Evolutionary conservation across 345 rosid genomes (phyloP).

Genomic region (Acer yangbiense): DNA sequence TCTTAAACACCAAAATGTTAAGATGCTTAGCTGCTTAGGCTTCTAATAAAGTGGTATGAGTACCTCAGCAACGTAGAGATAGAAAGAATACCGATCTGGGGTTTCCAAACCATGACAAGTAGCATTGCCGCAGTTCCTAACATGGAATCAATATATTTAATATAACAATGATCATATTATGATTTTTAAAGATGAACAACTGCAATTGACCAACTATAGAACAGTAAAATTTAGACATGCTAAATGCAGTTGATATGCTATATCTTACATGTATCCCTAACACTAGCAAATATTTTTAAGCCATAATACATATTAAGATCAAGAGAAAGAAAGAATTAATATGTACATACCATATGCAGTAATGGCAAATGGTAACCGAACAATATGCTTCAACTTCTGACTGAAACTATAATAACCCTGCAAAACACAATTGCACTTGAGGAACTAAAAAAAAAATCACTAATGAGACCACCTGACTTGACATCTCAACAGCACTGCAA

Average conservation of each 20-base stretch:
- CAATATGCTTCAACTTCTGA: constrained; percentile 94
- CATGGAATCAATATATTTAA: constrained; percentile 14
- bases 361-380: constrained; percentile 85
- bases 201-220: not conserved
- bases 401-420: constrained; percentile 98
- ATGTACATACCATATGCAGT: constrained; percentile 70
- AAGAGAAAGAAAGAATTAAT: constrained; percentile 10
- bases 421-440: constrained; percentile 25
- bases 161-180: constrained; percentile 1
- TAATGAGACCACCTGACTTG: not conserved
- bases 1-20: not conserved
- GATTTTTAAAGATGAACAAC: constrained; percentile 6
- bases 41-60: not conserved
- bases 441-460: not conserved
- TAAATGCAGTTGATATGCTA: not conserved
- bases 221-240: not conserved
- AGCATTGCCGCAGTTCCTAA: constrained; percentile 92
- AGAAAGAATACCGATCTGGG: constrained; percentile 65
- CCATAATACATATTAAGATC: not conserved
- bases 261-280: not conserved
- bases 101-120: constrained; percentile 80
- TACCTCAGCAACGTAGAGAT: constrained; percentile 71
- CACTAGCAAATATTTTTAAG: not conserved
- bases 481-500: not conserved
- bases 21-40: not conserved